A percentile compares a stretch with the other conserved stretches of the same genome.
Evolutionary conservation across 306 rosid species (phyloP).

Genomic region (Cucurbita moschata): DNA sequence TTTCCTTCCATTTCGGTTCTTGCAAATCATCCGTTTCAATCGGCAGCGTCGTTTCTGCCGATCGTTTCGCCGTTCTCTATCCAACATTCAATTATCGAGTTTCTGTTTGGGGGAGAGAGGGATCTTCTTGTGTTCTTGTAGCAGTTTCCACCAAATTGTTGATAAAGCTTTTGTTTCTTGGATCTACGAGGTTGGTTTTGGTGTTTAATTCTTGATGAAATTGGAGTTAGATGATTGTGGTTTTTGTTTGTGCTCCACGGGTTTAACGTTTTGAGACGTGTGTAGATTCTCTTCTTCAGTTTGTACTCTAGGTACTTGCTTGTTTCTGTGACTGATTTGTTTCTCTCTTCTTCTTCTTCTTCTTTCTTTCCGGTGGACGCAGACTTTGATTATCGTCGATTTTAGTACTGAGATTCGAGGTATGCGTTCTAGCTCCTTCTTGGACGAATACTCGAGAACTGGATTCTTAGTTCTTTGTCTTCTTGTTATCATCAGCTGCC

Average conservation of each 20-base stretch:
- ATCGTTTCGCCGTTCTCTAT: constrained; percentile 16
- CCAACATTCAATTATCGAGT: constrained; percentile 11
- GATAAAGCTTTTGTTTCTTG: constrained; percentile 18
- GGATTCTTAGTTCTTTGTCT: constrained; percentile 12
- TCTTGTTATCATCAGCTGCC: constrained; percentile 5
- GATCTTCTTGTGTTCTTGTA: constrained; percentile 20
- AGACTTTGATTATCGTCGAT: constrained; percentile 19
- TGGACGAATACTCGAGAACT: constrained; percentile 19
- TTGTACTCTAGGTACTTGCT: constrained; percentile 18
- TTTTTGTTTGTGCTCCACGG: constrained; percentile 17
- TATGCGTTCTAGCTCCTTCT: constrained; percentile 19
- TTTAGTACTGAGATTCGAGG: constrained; percentile 24
- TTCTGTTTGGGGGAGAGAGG: constrained; percentile 10
- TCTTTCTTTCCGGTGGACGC: constrained; percentile 5
- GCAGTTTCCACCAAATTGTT: background rate
- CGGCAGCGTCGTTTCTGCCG: constrained; percentile 24
- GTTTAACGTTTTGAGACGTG: constrained; percentile 15
- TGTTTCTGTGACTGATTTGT: constrained; percentile 6
- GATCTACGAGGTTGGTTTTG: constrained; percentile 25
- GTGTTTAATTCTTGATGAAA: constrained; percentile 14
- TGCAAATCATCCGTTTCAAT: constrained; percentile 19
- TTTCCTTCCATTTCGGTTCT: constrained; percentile 27
- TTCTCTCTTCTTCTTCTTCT: background rate
- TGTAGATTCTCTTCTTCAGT: constrained; percentile 16
- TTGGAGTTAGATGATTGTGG: constrained; percentile 16